Conservation (phyloP, 257 asterid genomes). For the Solanum sejunctum region DNA sequence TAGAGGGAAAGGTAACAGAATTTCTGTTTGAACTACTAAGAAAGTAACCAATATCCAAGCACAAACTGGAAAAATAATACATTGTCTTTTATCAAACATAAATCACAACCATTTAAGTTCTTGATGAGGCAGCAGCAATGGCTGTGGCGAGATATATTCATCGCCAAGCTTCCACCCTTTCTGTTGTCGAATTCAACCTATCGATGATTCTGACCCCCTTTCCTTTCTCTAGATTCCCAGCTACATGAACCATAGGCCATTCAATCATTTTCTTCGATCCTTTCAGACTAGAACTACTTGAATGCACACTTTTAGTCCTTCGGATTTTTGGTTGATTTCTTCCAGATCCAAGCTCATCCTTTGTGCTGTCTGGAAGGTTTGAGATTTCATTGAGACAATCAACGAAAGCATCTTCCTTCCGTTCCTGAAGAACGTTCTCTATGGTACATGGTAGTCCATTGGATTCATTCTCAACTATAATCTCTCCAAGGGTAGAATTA, state of each 20-base stretch:
- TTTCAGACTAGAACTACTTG: conserved; percentile 17
- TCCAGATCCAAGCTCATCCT: conserved; percentile 2
- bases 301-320: conserved; percentile 28
- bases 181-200: conserved; percentile 42
- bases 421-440: conserved; percentile 14
- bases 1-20: neutral
- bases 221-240: conserved; percentile 25
- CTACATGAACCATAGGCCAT: conserved; percentile 7
- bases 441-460: conserved; percentile 19
- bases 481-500: conserved; percentile 8
- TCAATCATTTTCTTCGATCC: conserved; percentile 17
- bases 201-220: conserved; percentile 27
- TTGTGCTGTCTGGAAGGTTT: neutral
- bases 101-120: neutral
- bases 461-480: conserved; percentile 5
- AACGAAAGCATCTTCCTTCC: conserved; percentile 9
- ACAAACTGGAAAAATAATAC: neutral
- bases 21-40: neutral
- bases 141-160: conserved; percentile 16
- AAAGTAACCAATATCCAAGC: neutral
- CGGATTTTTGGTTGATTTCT: conserved; percentile 25
- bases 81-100: neutral
- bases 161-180: conserved; percentile 60
- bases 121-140: neutral
- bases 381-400: neutral